Conservation (phyloP, 176 grass and related monocot genomes). For the Raddia distichophylla region DNA sequence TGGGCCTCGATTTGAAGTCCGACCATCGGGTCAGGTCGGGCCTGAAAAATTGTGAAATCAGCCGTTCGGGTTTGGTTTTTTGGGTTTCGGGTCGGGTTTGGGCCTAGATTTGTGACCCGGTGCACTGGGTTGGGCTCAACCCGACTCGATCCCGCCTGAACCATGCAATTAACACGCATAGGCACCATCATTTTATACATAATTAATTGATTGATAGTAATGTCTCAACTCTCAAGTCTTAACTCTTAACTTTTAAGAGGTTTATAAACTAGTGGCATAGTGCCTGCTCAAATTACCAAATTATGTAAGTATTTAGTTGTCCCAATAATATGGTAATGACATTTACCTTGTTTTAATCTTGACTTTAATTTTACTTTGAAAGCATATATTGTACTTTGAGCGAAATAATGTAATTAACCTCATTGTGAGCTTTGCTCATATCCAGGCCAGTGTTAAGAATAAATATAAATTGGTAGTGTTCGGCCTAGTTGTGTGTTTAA, state of each 20-base stretch:
- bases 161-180: neutral
- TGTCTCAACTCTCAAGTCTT: neutral
- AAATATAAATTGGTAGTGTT: neutral
- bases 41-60: no score
- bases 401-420: neutral
- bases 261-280: neutral
- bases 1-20: no score
- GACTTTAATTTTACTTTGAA: neutral
- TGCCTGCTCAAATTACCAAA: neutral
- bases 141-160: no score
- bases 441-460: neutral
- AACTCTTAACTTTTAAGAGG: neutral
- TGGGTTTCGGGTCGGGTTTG: no score
- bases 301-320: neutral
- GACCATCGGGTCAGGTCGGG: no score
- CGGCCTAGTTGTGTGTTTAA: neutral
- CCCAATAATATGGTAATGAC: neutral
- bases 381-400: neutral
- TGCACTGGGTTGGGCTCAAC: no score
- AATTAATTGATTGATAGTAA: neutral
- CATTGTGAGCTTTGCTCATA: neutral
- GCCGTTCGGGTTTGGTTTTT: no score
- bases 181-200: neutral
- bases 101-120: no score
- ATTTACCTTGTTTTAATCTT: neutral